Percentiles rank a stretch among this genome's conserved stretches.
phyloP scores from a whole-genome alignment of 2,329 filamentous ascomycete genomes.

The Orbilia javanica region DNA sequence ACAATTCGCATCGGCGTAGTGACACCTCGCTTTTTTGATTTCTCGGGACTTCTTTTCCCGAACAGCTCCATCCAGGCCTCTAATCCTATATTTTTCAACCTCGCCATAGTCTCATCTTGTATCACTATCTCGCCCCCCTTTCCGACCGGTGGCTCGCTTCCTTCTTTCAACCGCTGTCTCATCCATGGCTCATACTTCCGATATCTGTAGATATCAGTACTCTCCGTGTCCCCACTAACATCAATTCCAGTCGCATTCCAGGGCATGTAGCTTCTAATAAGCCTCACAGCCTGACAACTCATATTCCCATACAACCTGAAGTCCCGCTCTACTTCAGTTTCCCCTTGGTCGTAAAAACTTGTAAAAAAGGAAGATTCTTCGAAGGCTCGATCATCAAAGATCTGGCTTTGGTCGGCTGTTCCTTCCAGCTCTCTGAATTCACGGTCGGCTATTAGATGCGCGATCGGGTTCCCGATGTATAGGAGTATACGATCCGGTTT shows the following conservation, averaged over 20 bases:
- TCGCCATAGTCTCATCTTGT: background rate
- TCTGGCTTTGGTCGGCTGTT: background rate
- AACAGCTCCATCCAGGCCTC: conserved; percentile 19
- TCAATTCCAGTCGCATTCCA: conserved; percentile 40
- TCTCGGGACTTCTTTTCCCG: background rate
- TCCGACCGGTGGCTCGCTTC: conserved; percentile 23
- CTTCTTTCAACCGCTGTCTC: conserved; percentile 3
- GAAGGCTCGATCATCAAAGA: conserved; percentile 36
- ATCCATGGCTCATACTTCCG: conserved; percentile 24
- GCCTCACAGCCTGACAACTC: conserved; percentile 39
- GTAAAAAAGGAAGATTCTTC: conserved; percentile 38
- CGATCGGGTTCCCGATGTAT: conserved; percentile 48
- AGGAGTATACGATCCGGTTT: conserved; percentile 11
- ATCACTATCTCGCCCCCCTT: conserved; percentile 24
- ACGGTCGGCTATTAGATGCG: conserved; percentile 17
- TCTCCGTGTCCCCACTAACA: conserved; percentile 25
- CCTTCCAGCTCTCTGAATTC: conserved; percentile 27
- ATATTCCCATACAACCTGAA: conserved; percentile 24
- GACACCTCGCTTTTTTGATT: background rate
- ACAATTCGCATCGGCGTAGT: too few relatives aligned
- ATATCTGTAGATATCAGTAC: conserved; percentile 19
- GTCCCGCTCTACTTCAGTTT: conserved; percentile 30
- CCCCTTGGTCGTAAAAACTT: conserved; percentile 12
- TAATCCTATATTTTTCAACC: conserved; percentile 16
- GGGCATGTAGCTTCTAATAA: conserved; percentile 30